These are phyloP conservation scores for Fusarium foetens DNA, from an alignment of 2,329 filamentous ascomycete genomes.

Conservation along the genomic window DNA sequence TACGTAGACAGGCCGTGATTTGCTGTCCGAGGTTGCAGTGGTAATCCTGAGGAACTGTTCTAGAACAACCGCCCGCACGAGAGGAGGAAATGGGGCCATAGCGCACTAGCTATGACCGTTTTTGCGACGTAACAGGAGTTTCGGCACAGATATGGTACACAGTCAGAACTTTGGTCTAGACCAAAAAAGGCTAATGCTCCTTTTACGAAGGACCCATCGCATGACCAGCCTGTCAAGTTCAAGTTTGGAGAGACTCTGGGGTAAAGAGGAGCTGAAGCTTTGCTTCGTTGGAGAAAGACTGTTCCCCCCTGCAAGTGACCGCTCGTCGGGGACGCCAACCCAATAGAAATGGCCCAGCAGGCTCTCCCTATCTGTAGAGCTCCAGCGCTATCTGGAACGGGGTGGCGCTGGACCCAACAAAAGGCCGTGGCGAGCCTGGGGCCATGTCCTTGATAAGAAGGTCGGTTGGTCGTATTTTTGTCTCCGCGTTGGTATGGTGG, in stretches of 20 bases:
- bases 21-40: neutral
- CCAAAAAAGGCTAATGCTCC: neutral
- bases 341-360: neutral
- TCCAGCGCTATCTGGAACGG: slow-evolving; percentile 12
- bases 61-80: slow-evolving; percentile 11
- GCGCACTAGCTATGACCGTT: neutral
- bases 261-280: slow-evolving; percentile 4
- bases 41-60: slow-evolving; percentile 12
- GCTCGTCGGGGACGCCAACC: neutral
- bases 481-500: slow-evolving; percentile 4
- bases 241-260: slow-evolving; percentile 13
- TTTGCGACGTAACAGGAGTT: neutral
- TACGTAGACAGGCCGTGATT: neutral
- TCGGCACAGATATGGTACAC: neutral
- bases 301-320: neutral
- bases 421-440: slow-evolving; percentile 8
- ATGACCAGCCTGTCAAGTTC: neutral
- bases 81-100: neutral
- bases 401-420: slow-evolving; percentile 22
- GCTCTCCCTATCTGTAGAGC: slow-evolving; percentile 7
- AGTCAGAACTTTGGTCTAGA: neutral
- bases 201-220: neutral
- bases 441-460: slow-evolving; percentile 26
- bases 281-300: neutral
- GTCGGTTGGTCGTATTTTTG: neutral